Evolutionary conservation across 148 eudicot genomes (phyloP).

Genomic region (Arctostaphylos glauca): DNA sequence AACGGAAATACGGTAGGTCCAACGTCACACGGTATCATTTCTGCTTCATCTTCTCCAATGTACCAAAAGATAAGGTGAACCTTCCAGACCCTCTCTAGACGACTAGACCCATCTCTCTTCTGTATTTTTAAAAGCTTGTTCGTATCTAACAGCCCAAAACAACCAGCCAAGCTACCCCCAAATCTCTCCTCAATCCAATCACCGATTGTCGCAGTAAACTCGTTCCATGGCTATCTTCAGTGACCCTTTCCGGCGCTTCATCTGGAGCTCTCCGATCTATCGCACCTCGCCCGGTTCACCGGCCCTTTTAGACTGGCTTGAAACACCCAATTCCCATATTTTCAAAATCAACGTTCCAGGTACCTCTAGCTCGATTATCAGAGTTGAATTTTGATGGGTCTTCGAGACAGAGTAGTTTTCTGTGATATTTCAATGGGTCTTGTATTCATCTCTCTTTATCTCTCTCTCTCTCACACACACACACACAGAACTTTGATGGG

Average conservation of each 20-base stretch:
- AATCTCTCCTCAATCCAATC: too few species aligned
- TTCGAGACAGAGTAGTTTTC: not conserved
- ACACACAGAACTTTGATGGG: not conserved
- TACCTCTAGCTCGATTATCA: conserved; percentile 10
- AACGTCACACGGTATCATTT: too few species aligned
- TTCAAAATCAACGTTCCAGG: conserved; percentile 84
- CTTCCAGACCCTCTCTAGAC: conserved; percentile 29
- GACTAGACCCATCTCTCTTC: not conserved
- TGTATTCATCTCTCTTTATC: not conserved
- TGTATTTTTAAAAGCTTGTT: not conserved
- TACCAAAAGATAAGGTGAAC: not conserved
- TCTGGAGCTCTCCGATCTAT: conserved; percentile 37
- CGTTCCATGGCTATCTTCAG: conserved; percentile 44
- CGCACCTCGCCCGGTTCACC: conserved; percentile 39
- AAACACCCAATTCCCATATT: conserved; percentile 57
- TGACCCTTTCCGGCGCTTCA: conserved; percentile 56
- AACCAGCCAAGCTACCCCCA: not conserved
- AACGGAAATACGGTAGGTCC: too few species aligned
- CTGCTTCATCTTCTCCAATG: not conserved
- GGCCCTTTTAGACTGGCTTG: conserved; percentile 74
- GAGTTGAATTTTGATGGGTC: not conserved
- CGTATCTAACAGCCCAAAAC: not conserved
- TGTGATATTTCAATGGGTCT: not conserved
- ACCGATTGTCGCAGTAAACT: too few species aligned
- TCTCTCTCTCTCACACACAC: too few species aligned